A percentile compares a stretch with the other conserved stretches of the same genome.
Evolutionary conservation across 345 rosid genomes (phyloP).

Genomic region (Brassica rapa): DNA sequence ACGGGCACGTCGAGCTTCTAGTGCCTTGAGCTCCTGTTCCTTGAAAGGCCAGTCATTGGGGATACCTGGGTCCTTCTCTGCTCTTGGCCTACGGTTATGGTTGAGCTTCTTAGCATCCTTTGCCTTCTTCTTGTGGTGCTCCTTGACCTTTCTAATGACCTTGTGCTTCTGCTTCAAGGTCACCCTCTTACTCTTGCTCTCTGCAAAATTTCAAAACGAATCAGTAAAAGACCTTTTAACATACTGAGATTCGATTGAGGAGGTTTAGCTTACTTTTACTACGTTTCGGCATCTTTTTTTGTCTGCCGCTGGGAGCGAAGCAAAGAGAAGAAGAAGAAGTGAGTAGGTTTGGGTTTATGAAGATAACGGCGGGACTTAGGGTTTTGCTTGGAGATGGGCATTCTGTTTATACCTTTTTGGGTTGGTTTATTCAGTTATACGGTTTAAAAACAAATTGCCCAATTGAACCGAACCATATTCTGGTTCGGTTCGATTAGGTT

Average conservation of each 20-base stretch:
- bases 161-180: slow-evolving; percentile 81
- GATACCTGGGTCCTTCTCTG: slow-evolving; percentile 94
- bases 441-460: not conserved
- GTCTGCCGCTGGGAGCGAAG: not conserved
- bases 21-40: slow-evolving; percentile 94
- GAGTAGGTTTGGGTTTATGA: slow-evolving; percentile 20
- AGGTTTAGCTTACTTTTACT: slow-evolving; percentile 63
- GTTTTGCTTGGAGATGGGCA: slow-evolving; percentile 18
- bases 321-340: not conserved
- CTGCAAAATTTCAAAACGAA: slow-evolving; percentile 43
- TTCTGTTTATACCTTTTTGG: not conserved
- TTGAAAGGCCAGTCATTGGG: slow-evolving; percentile 99
- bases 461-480: not conserved
- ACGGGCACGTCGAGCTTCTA: slow-evolving; percentile 87
- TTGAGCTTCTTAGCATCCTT: slow-evolving; percentile 89
- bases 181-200: slow-evolving; percentile 94
- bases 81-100: slow-evolving; percentile 53
- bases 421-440: not conserved
- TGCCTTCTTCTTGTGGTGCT: slow-evolving; percentile 95
- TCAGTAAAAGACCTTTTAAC: not conserved
- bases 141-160: slow-evolving; percentile 84
- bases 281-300: slow-evolving; percentile 65
- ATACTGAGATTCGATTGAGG: not conserved
- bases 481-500: not conserved
- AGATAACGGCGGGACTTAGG: slow-evolving; percentile 33